Evolutionary conservation across 768 basidiomycete genomes (phyloP), one percentile per base, ranked within the genome.

Genomic region (Sarcodon sp.): DNA sequence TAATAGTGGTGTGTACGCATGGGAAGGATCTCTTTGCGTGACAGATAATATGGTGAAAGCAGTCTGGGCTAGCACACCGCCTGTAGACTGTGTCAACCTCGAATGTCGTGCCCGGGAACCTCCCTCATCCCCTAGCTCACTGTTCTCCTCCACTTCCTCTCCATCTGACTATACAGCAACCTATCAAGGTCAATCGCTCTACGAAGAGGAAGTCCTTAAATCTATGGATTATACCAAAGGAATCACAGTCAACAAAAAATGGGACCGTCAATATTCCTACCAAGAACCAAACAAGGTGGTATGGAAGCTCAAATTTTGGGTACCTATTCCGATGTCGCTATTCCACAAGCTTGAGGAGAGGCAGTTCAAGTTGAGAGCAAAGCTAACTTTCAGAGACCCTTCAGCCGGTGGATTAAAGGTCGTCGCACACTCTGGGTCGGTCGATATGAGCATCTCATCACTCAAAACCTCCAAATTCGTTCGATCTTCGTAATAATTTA

Each of bases 271-370:
- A 27, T 41, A 16, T 11, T 41, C 39, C 13, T 41, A 41, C 27
- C 39, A 41, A 27, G 39, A 41, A 7, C 39, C 39, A 13, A 41
- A 15, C 2, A 15, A 27, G 27, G 39, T 41, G 13, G 64, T 61
- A 34, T 68, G 64, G 65, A 56, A 51, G 33, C 55, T 68, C 51
- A 62, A 66, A 38, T 64, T 69, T 51, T 73, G 67, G 64, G 61
- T 75, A 7, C 76, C 76, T 0, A 59, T 77, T 31, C 73, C 75
- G 6, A 63, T 69, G 6, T 51, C 57, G n/a, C 50, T 77, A 18
- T 76, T 77, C 50, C 59, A 63, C 21, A 70, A 68, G 59, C 61
- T 63, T 46, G 75, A 75, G 51, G 70, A 70, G 41, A 61, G 70
- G 13, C 55, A 60, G 39, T 76, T 77, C 54, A 57, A 56, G 34